phyloP scores from a whole-genome alignment of 495 filamentous ascomycete species.

The Bryoglossum gracile region DNA sequence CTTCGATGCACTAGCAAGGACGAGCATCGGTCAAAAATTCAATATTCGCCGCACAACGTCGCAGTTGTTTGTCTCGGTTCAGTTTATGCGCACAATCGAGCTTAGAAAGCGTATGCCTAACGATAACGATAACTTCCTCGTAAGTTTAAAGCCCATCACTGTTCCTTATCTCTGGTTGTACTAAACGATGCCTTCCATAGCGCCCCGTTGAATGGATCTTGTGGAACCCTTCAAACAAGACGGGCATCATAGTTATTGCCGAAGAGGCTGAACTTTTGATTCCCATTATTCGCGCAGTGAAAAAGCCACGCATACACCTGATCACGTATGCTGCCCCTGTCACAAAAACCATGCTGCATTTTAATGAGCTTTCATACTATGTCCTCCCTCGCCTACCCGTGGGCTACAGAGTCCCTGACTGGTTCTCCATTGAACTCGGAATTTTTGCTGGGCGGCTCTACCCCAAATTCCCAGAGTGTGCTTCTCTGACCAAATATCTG shows the following conservation, averaged over 20 bases:
- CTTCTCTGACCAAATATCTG: no score
- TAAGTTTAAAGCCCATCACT: constrained; percentile 27
- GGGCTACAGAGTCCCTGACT: constrained; percentile 30
- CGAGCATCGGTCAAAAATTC: constrained; percentile 32
- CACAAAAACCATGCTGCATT: constrained; percentile 44
- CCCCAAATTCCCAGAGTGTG: constrained; percentile 36
- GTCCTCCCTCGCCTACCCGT: constrained; percentile 36
- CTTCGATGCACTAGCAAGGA: constrained; percentile 29
- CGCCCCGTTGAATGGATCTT: constrained; percentile 47
- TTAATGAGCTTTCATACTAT: constrained; percentile 43
- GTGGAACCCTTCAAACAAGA: constrained; percentile 27
- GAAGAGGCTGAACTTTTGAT: constrained; percentile 41
- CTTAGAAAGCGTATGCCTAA: constrained; percentile 8
- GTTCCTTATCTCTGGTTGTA: neutral
- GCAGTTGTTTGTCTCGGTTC: constrained; percentile 31
- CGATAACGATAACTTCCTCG: constrained; percentile 35
- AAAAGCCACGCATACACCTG: constrained; percentile 32
- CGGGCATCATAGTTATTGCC: constrained; percentile 37
- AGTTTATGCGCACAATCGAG: constrained; percentile 35
- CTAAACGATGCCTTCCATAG: no score
- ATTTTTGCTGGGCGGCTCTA: constrained; percentile 51
- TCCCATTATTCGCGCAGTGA: constrained; percentile 25
- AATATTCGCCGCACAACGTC: constrained; percentile 19
- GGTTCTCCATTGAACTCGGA: constrained; percentile 46
- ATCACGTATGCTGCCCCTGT: constrained; percentile 47